phyloP scores from a whole-genome alignment of 2,329 filamentous ascomycete genomes.

The Claviceps capensis region DNA sequence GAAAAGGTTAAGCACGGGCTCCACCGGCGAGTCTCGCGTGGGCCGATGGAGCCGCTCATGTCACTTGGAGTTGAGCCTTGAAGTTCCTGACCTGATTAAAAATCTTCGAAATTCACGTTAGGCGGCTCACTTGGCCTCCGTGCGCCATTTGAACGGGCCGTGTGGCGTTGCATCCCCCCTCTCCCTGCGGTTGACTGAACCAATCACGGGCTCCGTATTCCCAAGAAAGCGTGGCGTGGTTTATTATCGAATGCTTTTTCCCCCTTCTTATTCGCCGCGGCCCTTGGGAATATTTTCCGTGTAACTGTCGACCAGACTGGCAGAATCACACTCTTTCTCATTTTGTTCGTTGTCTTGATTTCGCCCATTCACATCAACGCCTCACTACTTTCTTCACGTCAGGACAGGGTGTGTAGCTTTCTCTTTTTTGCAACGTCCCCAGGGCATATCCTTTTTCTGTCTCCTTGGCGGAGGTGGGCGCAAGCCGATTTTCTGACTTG shows the following conservation, averaged over 20 bases:
- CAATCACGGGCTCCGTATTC: background rate
- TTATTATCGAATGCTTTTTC: conserved; percentile 2
- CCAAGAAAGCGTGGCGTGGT: background rate
- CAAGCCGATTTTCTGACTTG: conserved; percentile 2
- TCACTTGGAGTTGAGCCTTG: background rate
- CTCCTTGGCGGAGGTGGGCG: background rate
- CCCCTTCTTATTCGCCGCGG: conserved; percentile 2
- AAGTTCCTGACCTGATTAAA: no score
- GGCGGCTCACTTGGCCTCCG: background rate
- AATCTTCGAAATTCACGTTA: no score
- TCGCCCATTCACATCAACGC: background rate
- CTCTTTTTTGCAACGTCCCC: background rate
- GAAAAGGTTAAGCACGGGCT: background rate
- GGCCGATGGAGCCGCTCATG: conserved; percentile 2
- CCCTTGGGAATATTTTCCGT: background rate
- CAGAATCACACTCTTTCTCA: no score
- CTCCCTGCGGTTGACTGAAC: background rate
- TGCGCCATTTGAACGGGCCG: conserved; percentile 1
- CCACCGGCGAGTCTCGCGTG: background rate
- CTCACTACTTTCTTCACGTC: background rate
- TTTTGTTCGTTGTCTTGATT: background rate
- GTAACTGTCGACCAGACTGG: no score
- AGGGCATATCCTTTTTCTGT: background rate
- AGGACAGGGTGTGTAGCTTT: background rate
- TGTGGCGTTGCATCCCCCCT: background rate